phyloP scores from a whole-genome alignment of 1,284 basidiomycete species.

The Chalciporus sp. region DNA sequence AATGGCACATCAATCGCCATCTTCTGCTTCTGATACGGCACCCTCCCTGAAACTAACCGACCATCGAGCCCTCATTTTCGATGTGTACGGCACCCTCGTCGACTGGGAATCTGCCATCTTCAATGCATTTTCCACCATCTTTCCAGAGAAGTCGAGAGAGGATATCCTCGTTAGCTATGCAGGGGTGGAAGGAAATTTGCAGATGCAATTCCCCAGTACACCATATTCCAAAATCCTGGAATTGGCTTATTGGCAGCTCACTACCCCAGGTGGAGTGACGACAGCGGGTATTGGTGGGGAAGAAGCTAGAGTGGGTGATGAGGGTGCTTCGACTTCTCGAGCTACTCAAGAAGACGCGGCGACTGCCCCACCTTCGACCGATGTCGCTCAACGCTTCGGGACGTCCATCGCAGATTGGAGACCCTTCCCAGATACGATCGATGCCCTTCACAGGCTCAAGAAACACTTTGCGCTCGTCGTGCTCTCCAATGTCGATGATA shows the following conservation, averaged over 20 bases:
- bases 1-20: constrained; percentile 20
- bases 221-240: constrained; percentile 62
- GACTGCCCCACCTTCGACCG: constrained; percentile 13
- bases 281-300: not conserved
- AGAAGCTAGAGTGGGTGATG: not conserved
- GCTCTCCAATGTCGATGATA: constrained; percentile 72
- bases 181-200: constrained; percentile 57
- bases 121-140: constrained; percentile 52
- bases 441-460: constrained; percentile 60
- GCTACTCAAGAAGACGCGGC: constrained; percentile 21
- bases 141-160: constrained; percentile 47
- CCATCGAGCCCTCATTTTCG: constrained; percentile 51
- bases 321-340: constrained; percentile 6
- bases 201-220: constrained; percentile 57
- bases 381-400: constrained; percentile 47
- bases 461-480: constrained; percentile 68
- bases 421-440: constrained; percentile 65
- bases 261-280: constrained; percentile 6
- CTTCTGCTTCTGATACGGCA: constrained; percentile 3
- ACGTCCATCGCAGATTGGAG: constrained; percentile 62
- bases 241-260: constrained; percentile 37
- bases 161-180: constrained; percentile 56
- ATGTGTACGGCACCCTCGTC: constrained; percentile 72
- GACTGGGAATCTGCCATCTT: constrained; percentile 75
- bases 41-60: constrained; percentile 14